Evolutionary conservation across 768 basidiomycete species (phyloP), one percentile per base, ranked within the genome.

Genomic region (Ephemerocybe angulata): DNA sequence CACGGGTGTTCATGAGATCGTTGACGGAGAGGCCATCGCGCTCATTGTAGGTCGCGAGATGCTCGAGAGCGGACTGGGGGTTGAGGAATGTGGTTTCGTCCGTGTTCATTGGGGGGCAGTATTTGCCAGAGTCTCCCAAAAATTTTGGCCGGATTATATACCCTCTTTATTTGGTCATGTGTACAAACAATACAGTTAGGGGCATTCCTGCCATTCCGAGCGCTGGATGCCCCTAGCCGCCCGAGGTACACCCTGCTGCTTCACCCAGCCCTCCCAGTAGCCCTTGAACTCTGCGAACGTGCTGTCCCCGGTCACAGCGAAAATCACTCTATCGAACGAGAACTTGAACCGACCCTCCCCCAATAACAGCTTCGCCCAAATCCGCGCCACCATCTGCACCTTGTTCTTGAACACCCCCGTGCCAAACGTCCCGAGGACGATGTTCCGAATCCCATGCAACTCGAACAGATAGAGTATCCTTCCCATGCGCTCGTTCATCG

Each of bases 1-100:
- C 72, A 43, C 75, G 79, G 1, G 89, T 88, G 77, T 97, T 83
- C 85, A 98, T 94, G 61, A 98, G 86, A 65, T 98, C 89, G 7
- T 72, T 54, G 57, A 91, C 79, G 56, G 88, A 84, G 49, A 99
- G 82, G 38, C 97, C 96, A 83, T 99, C 96, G 10, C 71, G 67
- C 53, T 76, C 76, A 24, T 72, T 21, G 67, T 98, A 98, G 2
- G 79, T 70, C 62, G 80, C 76, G 65, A 99, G 87, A 64, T 86
- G 80, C 37, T 86, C 81, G 54, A 96, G 64, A 48, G 96, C 97
- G 58, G 78, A 71, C 46, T 84, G 74, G 40, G 92, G 79, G 66
- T 86, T 79, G 67, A 94, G 86, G 66, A 77, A 75, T 28, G 62
- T 58, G 11, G 54, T 30, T 49, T 33, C 52, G 54, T 65, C 56